Percentiles rank a stretch among this genome's conserved stretches.
Conservation (phyloP, 352 stramenopile species). For the Paralagenidium karlingii region DNA sequence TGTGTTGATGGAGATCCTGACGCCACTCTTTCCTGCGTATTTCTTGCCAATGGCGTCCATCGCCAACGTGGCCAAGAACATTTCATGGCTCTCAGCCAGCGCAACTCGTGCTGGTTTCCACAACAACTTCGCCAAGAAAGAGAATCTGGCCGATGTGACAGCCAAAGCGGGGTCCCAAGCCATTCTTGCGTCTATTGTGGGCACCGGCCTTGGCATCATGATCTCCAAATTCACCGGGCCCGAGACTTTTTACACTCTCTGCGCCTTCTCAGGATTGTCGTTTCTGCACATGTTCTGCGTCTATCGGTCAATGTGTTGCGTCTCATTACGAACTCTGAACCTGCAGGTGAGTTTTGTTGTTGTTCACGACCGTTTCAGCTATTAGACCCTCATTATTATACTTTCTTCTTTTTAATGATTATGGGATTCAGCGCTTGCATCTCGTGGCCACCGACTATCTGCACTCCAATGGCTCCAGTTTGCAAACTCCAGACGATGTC, state of each 20-base stretch:
- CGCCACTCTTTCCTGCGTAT: constrained; percentile 52
- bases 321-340: constrained; percentile 56
- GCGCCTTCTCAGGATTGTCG: constrained; percentile 35
- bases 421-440: constrained; percentile 47
- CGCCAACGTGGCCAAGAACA: constrained; percentile 92
- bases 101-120: constrained; percentile 91
- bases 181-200: constrained; percentile 87
- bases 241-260: constrained; percentile 29
- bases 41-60: constrained; percentile 86
- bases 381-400: neutral
- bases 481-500: constrained; percentile 15
- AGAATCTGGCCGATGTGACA: constrained; percentile 95
- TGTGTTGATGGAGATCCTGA: constrained; percentile 89
- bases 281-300: constrained; percentile 36
- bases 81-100: constrained; percentile 90
- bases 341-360: too few relatives aligned
- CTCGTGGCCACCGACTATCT: constrained; percentile 36
- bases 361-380: neutral
- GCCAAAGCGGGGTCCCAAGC: constrained; percentile 91
- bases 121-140: constrained; percentile 78
- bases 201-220: constrained; percentile 45
- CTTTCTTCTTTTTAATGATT: neutral
- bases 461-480: constrained; percentile 4
- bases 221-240: constrained; percentile 48
- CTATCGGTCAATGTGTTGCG: constrained; percentile 40